Base-by-base conservation (phyloP, 371 early-diverging fungal genomes). In the Mortierella sp. region DNA sequence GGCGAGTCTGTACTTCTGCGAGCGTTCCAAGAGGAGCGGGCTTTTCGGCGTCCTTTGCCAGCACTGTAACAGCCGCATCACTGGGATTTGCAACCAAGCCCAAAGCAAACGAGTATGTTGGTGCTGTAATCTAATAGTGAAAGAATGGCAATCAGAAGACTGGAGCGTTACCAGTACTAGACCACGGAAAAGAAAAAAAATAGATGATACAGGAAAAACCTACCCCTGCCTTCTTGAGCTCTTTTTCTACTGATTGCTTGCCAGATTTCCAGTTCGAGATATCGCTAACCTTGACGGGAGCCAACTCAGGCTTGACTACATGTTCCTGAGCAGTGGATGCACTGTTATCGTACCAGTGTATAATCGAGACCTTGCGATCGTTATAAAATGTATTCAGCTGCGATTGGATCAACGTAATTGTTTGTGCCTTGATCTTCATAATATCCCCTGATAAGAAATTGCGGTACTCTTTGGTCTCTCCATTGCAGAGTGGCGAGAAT, bases 391-490 rank as follows among this genome's bases (percentile, higher is more conserved):
- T 84, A 66, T 93, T 91, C 32, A 95, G 77, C 15, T 88, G 88
- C 32, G 86, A 87, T n/a, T 92, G 88, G 57, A 92, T 77, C 62
- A 91, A 68, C 5, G 88, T 86, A 40, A 92, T 73, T 2, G 91
- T 91, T 70, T 88, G 91, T 7, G 91, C 88, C 58, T 90, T 88
- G 33, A 94, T 85, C 50, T 81, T 79, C 59, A 75, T 71, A 61
- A 92, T 77, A 58, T 92, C 80, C 45, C 87, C 87, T 1, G 86
- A 83, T 53, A 95, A 76, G 48, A 95, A 90, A 11, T 86, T 83
- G 70, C 86, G 91, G 78, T 95, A 95, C 86, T 96, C 95, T 36
- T 72, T 67, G 1, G 93, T 90, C 79, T 96, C 95, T 19, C 96
- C 95, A 72, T 93, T 93, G 78, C 95, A 93, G 15, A 94, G 75